These are phyloP conservation scores for Zancudomyces culisetae DNA, from an alignment of 371 early-diverging fungal species.

Conservation along the genomic window DNA sequence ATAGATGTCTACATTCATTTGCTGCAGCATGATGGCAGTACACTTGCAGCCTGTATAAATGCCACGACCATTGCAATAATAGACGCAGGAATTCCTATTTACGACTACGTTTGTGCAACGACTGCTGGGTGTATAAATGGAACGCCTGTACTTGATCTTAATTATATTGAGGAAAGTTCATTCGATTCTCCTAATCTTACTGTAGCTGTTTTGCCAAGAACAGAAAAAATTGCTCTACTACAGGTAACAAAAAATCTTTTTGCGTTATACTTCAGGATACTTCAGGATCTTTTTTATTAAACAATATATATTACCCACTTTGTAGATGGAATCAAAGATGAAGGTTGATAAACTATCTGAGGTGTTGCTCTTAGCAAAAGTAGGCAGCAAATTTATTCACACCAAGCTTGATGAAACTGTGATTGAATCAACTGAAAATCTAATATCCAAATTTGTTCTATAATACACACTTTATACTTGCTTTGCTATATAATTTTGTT, in stretches of 20 bases:
- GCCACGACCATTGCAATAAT: constrained; percentile 85
- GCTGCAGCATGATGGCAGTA: constrained; percentile 82
- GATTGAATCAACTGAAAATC: neutral
- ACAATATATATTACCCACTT: neutral
- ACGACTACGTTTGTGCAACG: constrained; percentile 84
- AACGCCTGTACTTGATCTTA: constrained; percentile 68
- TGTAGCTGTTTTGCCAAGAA: constrained; percentile 66
- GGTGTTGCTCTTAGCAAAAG: constrained; percentile 55
- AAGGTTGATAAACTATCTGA: constrained; percentile 61
- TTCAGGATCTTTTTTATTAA: neutral
- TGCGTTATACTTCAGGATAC: neutral
- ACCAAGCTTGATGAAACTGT: constrained; percentile 44
- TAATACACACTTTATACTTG: too few relatives aligned
- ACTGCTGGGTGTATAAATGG: constrained; percentile 79
- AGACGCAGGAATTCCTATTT: constrained; percentile 95
- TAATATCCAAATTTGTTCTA: neutral
- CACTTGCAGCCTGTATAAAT: constrained; percentile 71
- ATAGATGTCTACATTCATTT: constrained; percentile 83
- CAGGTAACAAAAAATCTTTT: neutral
- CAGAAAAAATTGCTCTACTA: constrained; percentile 49
- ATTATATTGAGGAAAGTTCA: constrained; percentile 62
- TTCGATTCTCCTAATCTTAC: constrained; percentile 75
- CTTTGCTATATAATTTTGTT: too few relatives aligned
- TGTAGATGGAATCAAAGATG: constrained; percentile 68
- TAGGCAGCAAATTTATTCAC: constrained; percentile 69